phyloP scores from a whole-genome alignment of 495 filamentous ascomycete species.

The Hypoxylon fragiforme region DNA sequence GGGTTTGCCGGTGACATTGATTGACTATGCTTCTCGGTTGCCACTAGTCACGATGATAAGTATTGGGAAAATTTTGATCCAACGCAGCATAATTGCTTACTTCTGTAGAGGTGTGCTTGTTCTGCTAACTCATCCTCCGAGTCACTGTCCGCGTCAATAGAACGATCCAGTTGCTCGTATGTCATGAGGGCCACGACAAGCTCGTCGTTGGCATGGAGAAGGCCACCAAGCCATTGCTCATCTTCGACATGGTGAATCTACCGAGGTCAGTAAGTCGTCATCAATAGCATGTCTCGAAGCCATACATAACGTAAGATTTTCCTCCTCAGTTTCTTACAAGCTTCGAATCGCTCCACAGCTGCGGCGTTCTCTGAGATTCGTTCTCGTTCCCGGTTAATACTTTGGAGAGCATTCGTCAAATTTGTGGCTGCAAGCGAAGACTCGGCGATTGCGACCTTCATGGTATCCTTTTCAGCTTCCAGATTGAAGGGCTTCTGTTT shows the following conservation, averaged over 20 bases:
- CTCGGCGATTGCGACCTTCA: constrained; percentile 81
- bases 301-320: constrained; percentile 81
- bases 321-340: constrained; percentile 79
- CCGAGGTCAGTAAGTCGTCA: constrained; percentile 6
- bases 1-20: constrained; percentile 43
- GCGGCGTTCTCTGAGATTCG: constrained; percentile 83
- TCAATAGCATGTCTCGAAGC: not conserved
- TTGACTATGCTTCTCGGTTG: constrained; percentile 53
- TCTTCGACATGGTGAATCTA: constrained; percentile 80
- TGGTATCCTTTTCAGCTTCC: constrained; percentile 81
- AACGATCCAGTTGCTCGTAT: constrained; percentile 92
- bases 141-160: constrained; percentile 94
- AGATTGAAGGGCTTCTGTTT: constrained; percentile 71
- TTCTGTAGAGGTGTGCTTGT: constrained; percentile 58
- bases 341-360: constrained; percentile 77
- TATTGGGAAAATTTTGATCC: not conserved
- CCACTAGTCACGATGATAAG: constrained; percentile 46
- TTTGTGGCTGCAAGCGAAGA: constrained; percentile 88
- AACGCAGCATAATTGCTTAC: constrained; percentile 37
- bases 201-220: constrained; percentile 82
- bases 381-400: constrained; percentile 87
- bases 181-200: constrained; percentile 91
- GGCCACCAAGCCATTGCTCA: constrained; percentile 76
- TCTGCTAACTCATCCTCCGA: constrained; percentile 72
- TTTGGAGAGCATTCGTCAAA: constrained; percentile 82